Evolutionary conservation across 441 rosid species (phyloP).

Genomic region (Bocquillonia castaneifolia): DNA sequence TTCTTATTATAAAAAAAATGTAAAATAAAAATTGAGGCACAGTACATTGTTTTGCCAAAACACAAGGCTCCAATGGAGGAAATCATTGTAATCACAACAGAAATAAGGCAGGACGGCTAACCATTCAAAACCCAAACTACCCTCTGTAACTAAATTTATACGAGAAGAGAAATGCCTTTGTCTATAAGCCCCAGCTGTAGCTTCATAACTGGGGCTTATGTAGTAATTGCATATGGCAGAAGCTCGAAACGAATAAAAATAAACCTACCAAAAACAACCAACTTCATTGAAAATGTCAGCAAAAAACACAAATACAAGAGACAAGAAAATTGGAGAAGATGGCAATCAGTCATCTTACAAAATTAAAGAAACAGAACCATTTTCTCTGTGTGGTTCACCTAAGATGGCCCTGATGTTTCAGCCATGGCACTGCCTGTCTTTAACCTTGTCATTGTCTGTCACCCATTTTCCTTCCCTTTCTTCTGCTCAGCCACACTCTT

Average conservation of each 20-base stretch:
- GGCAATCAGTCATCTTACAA: background rate
- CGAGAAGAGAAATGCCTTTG: no score
- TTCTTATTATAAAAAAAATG: no score
- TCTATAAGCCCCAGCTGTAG: no score
- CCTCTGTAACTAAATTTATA: no score
- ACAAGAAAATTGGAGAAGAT: constrained; percentile 3
- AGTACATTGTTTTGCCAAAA: background rate
- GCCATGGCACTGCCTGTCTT: constrained; percentile 12
- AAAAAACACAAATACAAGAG: constrained; percentile 12
- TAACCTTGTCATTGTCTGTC: constrained; percentile 4
- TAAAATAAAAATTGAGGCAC: no score
- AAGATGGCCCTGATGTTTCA: constrained; percentile 2
- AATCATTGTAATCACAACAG: background rate
- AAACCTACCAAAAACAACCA: constrained; percentile 25
- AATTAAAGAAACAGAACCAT: background rate
- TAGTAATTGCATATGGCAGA: background rate
- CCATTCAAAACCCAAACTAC: background rate
- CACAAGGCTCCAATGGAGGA: background rate
- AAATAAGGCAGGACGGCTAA: constrained; percentile 25
- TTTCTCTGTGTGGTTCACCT: background rate
- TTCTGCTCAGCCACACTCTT: constrained; percentile 16
- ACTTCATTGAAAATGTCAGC: constrained; percentile 31
- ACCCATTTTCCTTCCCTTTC: constrained; percentile 12
- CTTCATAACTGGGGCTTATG: background rate
- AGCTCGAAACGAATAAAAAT: background rate